phyloP scores from a whole-genome alignment of 805 yeast genomes.

The Jamesozyma hellenica region DNA sequence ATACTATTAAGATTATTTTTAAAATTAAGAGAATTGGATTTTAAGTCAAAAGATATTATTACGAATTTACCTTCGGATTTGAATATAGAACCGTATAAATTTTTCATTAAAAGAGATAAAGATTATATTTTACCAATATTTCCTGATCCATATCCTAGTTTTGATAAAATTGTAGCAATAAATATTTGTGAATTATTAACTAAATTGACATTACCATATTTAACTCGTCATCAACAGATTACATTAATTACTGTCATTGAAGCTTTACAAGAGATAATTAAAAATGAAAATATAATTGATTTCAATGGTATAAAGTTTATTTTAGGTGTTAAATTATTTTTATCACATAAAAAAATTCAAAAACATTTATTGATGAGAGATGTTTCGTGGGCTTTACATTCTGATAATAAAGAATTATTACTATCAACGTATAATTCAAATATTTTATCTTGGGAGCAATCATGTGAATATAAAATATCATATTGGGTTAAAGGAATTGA shows the following conservation, averaged over 20 bases:
- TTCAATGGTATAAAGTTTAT: conserved; percentile 60
- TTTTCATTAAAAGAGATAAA: conserved; percentile 16
- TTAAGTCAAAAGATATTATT: conserved; percentile 28
- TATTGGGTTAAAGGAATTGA: conserved; percentile 55
- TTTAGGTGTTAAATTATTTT: conserved; percentile 60
- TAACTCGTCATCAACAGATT: conserved; percentile 86
- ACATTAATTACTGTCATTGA: conserved; percentile 64
- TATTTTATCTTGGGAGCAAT: conserved; percentile 47
- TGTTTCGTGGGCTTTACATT: conserved; percentile 77
- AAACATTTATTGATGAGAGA: conserved; percentile 63
- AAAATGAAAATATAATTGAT: conserved; percentile 29
- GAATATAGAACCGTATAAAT: conserved; percentile 22
- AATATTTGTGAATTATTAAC: conserved; percentile 51
- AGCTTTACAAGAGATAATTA: conserved; percentile 47
- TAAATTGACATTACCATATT: conserved; percentile 58
- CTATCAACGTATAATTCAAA: conserved; percentile 35
- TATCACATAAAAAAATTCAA: conserved; percentile 43
- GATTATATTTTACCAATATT: conserved; percentile 19
- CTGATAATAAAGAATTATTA: conserved; percentile 63
- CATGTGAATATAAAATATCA: conserved; percentile 51
- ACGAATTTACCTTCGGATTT: conserved; percentile 26
- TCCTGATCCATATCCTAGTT: conserved; percentile 34
- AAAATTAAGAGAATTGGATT: conserved; percentile 44
- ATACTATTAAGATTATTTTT: conserved; percentile 47
- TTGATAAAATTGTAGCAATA: conserved; percentile 36